Percentiles rank a stretch among this genome's conserved stretches.
Evolutionary conservation across 441 rosid genomes (phyloP).

Genomic region (Brassica balearica): DNA sequence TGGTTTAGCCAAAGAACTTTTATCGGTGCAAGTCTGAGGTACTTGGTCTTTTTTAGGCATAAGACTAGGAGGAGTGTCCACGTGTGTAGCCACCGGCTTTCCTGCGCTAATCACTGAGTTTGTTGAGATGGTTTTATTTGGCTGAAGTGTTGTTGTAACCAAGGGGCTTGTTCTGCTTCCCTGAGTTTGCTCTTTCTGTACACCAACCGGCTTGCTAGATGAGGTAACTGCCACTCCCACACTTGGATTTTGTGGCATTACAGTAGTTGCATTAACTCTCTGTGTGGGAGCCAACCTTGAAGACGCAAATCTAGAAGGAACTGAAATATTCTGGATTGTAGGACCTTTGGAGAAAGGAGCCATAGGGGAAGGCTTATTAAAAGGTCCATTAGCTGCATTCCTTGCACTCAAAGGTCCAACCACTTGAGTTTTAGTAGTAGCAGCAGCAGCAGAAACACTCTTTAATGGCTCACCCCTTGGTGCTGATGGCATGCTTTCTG

Average conservation of each 20-base stretch:
- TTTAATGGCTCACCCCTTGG: conserved; percentile 26
- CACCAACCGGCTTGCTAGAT: conserved; percentile 41
- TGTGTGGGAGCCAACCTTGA: conserved; percentile 43
- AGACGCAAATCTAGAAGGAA: conserved; percentile 38
- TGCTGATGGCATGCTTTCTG: conserved; percentile 4
- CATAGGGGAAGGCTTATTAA: conserved; percentile 46
- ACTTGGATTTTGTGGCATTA: conserved; percentile 48
- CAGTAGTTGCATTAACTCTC: conserved; percentile 45
- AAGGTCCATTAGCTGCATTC: conserved; percentile 47
- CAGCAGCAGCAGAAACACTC: conserved; percentile 22
- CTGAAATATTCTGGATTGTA: conserved; percentile 46
- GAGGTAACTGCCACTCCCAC: conserved; percentile 40
- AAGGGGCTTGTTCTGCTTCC: conserved; percentile 43
- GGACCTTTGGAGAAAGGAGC: conserved; percentile 51
- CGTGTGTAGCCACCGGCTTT: conserved; percentile 35
- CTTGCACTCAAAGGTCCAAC: conserved; percentile 44
- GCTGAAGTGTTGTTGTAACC: conserved; percentile 36
- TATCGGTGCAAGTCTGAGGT: conserved; percentile 25
- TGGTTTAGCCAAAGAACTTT: conserved; percentile 25
- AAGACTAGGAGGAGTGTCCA: conserved; percentile 39
- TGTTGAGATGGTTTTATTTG: conserved; percentile 39
- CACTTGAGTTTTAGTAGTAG: conserved; percentile 19
- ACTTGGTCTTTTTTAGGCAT: conserved; percentile 30
- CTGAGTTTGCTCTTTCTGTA: conserved; percentile 46
- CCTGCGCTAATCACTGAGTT: conserved; percentile 43